Conservation (phyloP, 345 rosid genomes). For the Rhizophora mangle region DNA sequence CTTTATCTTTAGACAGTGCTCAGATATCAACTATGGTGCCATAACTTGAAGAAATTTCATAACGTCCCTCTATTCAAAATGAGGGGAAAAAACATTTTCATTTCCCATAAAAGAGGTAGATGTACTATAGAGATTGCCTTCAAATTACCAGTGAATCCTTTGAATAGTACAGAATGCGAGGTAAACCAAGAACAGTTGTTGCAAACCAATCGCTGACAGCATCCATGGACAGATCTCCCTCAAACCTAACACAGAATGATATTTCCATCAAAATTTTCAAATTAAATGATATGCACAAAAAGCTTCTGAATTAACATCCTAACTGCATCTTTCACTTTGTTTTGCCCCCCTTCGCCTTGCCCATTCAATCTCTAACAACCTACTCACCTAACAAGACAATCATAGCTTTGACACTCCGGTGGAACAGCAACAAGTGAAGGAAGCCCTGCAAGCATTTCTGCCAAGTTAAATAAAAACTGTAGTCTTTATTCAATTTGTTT, state of each 20-base stretch:
- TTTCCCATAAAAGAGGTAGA: neutral
- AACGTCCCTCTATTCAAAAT: neutral
- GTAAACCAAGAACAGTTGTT: constrained; percentile 58
- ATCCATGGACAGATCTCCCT: constrained; percentile 68
- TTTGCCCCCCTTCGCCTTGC: neutral
- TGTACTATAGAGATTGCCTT: constrained; percentile 8
- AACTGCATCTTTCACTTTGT: neutral
- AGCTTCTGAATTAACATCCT: neutral
- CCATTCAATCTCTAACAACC: constrained; percentile 13
- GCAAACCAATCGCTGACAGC: constrained; percentile 87
- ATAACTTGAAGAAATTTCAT: neutral
- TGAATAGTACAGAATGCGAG: constrained; percentile 78
- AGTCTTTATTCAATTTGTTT: neutral
- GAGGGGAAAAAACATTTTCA: neutral
- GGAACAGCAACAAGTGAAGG: constrained; percentile 81
- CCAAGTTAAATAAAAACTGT: constrained; percentile 19
- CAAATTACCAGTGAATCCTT: constrained; percentile 78
- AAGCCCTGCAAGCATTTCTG: constrained; percentile 50
- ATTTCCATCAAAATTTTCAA: neutral
- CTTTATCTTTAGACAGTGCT: neutral
- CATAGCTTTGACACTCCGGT: constrained; percentile 56
- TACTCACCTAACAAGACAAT: constrained; percentile 69
- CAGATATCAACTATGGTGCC: neutral
- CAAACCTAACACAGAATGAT: constrained; percentile 49
- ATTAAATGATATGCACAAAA: neutral